Evolutionary conservation across 2,329 filamentous ascomycete genomes (phyloP), one percentile per base, ranked within the genome.

Genomic region (Diaporthe sp.): DNA sequence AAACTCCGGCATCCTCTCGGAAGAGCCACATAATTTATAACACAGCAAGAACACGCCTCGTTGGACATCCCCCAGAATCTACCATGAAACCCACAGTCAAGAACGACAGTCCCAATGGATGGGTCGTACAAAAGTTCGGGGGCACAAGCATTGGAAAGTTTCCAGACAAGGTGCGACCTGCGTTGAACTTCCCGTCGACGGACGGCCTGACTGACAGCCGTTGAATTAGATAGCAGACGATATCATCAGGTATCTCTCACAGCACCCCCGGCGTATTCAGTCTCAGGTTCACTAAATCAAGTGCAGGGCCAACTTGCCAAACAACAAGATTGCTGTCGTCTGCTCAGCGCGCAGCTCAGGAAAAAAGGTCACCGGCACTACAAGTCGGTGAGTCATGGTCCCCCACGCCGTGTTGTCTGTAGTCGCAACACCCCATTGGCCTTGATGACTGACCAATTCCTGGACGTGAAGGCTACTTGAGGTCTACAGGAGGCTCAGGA

Each of bases 101-200:
- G 71, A 83, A 83, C 76, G 65, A 71, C 71, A 80, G 82, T 73
- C 75, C 78, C 62, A 86, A 87, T 78, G 88, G 88, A 79, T 98
- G 95, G 96, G 89, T 98, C 42, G 94, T 98, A 70, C 95, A 98
- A 84, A 98, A 98, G 85, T 98, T 98, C 84, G 96, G 96, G 77
- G 96, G 96, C 71, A 99, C 96, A 71, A 98, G 95, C 82, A 94
- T 98, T 71, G 97, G 96, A 80, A 98, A 98, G 86, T 98, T 98
- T 81, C 93, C 96, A 71, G 90, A 91, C 79, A 93, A 93, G 85
- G 88, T 90, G 31, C 61, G 77, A 58, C 31, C 15, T 10, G 34
- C 10, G 13, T 12, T 34, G 37, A 34, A 72, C 22, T 22, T 78
- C 75, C 62, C 9, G 57, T 34, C 42, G 37, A 60, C 60, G 39